phyloP scores from a whole-genome alignment of 1,284 basidiomycete species.

The Ganoderma sinense region DNA sequence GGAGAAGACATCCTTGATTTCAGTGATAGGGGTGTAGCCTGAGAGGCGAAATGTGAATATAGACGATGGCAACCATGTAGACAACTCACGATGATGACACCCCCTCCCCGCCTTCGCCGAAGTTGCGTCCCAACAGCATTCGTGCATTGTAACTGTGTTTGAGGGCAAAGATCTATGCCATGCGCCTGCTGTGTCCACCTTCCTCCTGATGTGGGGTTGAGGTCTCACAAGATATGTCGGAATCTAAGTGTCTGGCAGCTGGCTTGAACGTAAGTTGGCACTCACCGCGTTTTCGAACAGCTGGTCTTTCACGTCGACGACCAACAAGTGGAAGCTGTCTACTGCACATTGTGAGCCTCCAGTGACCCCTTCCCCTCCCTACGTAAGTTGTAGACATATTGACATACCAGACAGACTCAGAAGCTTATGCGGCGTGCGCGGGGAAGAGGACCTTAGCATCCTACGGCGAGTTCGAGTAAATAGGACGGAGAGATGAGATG shows the following conservation, averaged over 20 bases:
- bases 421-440: conserved; percentile 71
- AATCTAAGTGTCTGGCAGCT: conserved; percentile 53
- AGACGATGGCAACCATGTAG: neutral
- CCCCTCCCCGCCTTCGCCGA: conserved; percentile 52
- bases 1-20: too few species aligned
- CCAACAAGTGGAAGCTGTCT: conserved; percentile 80
- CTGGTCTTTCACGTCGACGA: conserved; percentile 86
- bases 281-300: conserved; percentile 86
- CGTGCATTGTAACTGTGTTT: conserved; percentile 82
- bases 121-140: conserved; percentile 75
- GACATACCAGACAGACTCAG: conserved; percentile 57
- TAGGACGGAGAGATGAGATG: too few species aligned
- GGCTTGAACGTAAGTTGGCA: conserved; percentile 23
- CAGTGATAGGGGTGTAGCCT: conserved; percentile 86
- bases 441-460: conserved; percentile 70
- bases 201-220: conserved; percentile 75
- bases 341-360: conserved; percentile 75
- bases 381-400: conserved; percentile 44
- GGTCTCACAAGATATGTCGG: conserved; percentile 82
- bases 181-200: conserved; percentile 58
- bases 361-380: conserved; percentile 59
- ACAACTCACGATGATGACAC: conserved; percentile 40
- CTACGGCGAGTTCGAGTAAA: conserved; percentile 76
- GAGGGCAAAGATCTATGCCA: conserved; percentile 67
- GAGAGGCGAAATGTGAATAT: neutral